Base-by-base conservation (phyloP, 257 asterid genomes). In the Salvia miltiorrhiza region DNA sequence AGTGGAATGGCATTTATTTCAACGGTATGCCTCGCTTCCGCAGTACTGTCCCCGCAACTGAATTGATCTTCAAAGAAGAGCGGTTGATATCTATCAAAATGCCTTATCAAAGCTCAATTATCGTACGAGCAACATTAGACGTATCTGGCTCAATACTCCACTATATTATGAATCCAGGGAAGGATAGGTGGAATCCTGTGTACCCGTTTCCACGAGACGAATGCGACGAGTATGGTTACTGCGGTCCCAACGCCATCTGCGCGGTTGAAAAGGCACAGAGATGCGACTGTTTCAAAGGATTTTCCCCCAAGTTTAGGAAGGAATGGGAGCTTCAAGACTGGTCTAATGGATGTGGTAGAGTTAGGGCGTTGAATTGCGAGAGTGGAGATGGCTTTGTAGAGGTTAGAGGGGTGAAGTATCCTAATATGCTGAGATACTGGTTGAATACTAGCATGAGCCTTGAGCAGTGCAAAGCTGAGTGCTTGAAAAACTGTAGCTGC, bases 1-100 rank as follows among this genome's bases (percentile, higher is more conserved):
- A 40, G 3, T 83, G 79, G 79, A 80, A 80, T n/a, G 87, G 87
- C 10, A 11, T 69, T 1, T 44, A 13, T 28, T 77, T 83, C 7
- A 23, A 64, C 17, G 80, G 79, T 7, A 1, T 9, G 0, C 61
- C 70, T 12, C 19, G 5, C 30, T 44, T 45, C 11, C 77, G 72
- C 1, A 69, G 41, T 32, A 23, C 28, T 1, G 6, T 49, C 16
- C 65, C 7, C 19, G 23, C 30, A 1, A 41, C 43, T 8, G 32
- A 43, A 0, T 1, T 54, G 26, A 26, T 8, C 13, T 62, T 75
- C 58, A 41, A n/a, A 2, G 26, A 13, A 62, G 81, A 30, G 24
- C 71, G 14, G 52, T 5, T 73, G 73, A 30, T 72, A 5, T 75
- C 73, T 9, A 1, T 63, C 0, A 0, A 0, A 1, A 73, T 39